Base-by-base conservation (phyloP, 805 yeast genomes). In the Candida dajiaensis region DNA sequence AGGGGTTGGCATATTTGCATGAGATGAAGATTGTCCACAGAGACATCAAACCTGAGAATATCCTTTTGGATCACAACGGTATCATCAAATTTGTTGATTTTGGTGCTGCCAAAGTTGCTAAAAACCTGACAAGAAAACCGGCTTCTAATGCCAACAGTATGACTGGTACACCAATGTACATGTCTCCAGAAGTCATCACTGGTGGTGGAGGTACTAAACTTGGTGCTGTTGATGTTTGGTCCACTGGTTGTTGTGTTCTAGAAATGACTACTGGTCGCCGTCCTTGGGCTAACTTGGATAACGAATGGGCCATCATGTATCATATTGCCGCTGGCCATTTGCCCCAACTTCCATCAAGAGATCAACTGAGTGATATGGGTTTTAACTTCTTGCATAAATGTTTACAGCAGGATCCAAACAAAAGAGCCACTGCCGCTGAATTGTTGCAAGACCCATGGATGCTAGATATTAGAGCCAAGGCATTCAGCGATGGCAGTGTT, bases 301-400 rank as follows among this genome's bases (percentile, higher is more conserved):
- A 94, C 61, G 98, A 92, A 62, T 94, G 95, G 95, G 97, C 98
- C 2, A 87, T 94, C 43, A 92, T 94, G 98, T 94, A 90, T 61
- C 97, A 89, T 63, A 94, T 94, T 59, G 98, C 97, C 0, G 95
- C 96, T 3, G 96, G 97, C 1, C 94, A 88, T 61, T 73, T 80
- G 48, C 99, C 99, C 0, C 89, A 79, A 56, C 71, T 92, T 44
- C 99, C 99, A 5, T 64, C 80, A 0, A 66, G 73, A 1, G 94
- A 85, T 49, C 96, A 89, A 65, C 70, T 94, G 45, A 82, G 94
- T 54, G 76, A 73, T 15, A 78, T 72, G 13, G 98, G 99, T 16
- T 74, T 72, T 43, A 71, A 71, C 20, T 90, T 94, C 63, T 66
- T 94, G 53, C 71, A 78, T 13, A 75, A 82, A 52, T 87, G 97